phyloP scores from a whole-genome alignment of 805 yeast genomes.

The Nematodospora valgi region DNA sequence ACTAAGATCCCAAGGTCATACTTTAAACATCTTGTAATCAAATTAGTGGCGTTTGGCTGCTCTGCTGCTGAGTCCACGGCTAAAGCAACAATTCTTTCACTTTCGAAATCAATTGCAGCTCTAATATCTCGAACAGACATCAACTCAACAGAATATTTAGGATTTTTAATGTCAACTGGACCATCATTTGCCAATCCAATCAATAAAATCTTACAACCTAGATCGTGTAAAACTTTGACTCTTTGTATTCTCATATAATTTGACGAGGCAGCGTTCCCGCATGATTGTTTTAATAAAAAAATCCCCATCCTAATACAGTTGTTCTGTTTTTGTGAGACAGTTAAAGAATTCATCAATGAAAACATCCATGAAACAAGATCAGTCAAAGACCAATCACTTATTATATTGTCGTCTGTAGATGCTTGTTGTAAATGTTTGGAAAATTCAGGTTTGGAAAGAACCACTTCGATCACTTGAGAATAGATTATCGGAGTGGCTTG shows the following conservation, averaged over 20 bases:
- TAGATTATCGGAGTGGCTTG: conserved; percentile 51
- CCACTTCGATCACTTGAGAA: conserved; percentile 55
- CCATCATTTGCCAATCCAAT: conserved; percentile 2
- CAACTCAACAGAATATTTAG: conserved; percentile 31
- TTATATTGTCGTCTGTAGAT: conserved; percentile 2
- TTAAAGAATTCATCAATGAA: conserved; percentile 31
- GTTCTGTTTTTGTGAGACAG: conserved; percentile 49
- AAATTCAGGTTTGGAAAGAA: conserved; percentile 53
- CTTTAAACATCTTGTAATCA: conserved; percentile 39
- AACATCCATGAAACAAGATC: conserved; percentile 60
- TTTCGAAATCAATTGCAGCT: conserved; percentile 43
- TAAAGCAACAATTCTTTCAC: conserved; percentile 24
- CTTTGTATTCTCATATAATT: conserved; percentile 4
- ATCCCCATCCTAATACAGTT: conserved; percentile 48
- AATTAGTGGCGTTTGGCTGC: conserved; percentile 24
- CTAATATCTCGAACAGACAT: conserved; percentile 47
- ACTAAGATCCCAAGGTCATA: conserved; percentile 44
- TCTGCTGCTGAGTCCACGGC: conserved; percentile 15
- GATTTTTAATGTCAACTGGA: conserved; percentile 11
- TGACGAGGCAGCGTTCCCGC: neutral
- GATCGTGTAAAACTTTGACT: conserved; percentile 2
- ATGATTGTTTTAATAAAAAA: conserved; percentile 8
- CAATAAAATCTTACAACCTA: conserved; percentile 5
- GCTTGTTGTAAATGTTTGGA: conserved; percentile 26
- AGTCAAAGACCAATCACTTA: conserved; percentile 16